These are phyloP conservation scores for Neonectria ditissima DNA, from an alignment of 2,329 filamentous ascomycete genomes.

Conservation along the genomic window DNA sequence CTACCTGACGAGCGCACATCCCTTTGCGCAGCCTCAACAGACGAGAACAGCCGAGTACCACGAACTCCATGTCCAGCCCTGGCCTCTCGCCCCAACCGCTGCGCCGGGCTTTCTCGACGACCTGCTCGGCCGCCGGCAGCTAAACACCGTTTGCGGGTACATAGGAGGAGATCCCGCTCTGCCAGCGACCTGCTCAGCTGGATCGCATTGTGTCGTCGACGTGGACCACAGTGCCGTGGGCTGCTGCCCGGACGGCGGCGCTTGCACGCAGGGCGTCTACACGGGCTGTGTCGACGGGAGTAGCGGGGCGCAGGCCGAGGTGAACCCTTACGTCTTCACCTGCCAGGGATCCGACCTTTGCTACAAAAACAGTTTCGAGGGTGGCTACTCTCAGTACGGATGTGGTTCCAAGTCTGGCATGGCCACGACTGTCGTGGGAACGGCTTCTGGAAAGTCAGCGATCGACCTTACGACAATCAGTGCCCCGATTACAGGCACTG, in stretches of 20 bases:
- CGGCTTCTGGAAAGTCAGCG: conserved; percentile 55
- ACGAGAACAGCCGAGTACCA: conserved; percentile 53
- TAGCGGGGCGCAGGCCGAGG: conserved; percentile 61
- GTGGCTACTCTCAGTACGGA: conserved; percentile 68
- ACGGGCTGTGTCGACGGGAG: conserved; percentile 68
- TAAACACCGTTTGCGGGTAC: conserved; percentile 69
- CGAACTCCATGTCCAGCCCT: conserved; percentile 55
- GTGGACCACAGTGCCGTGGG: conserved; percentile 62
- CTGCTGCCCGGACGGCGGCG: conserved; percentile 64
- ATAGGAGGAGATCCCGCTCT: conserved; percentile 63
- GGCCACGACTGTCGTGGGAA: conserved; percentile 61
- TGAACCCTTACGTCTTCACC: conserved; percentile 68
- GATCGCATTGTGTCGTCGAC: conserved; percentile 70
- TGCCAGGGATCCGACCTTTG: conserved; percentile 65
- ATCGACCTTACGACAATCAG: conserved; percentile 54
- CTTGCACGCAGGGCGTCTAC: conserved; percentile 67
- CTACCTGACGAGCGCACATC: conserved; percentile 51
- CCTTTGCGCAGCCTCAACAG: conserved; percentile 55
- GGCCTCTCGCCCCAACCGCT: conserved; percentile 56
- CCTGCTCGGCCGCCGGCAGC: conserved; percentile 55
- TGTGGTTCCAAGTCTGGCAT: conserved; percentile 63
- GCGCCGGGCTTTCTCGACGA: conserved; percentile 46
- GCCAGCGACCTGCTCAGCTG: conserved; percentile 68
- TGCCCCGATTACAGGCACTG: conserved; percentile 55
- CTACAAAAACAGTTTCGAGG: conserved; percentile 66